phyloP scores from a whole-genome alignment of 306 rosid genomes.

The Malus domestica region ASM211411v1 NC_041792.1:19391407-19391906 shows the following conservation, averaged over 20 bases:
- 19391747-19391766: neutral
- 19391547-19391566: constrained; percentile 1
- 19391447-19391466: constrained; percentile 14
- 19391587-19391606: neutral
- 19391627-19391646: constrained; percentile 2
- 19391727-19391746: constrained; percentile 42
- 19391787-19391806: neutral
- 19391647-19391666: constrained; percentile 1
- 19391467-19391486: constrained; percentile 8
- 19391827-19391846: neutral
- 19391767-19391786: neutral
- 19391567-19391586: constrained; percentile 8
- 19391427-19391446: constrained; percentile 16
- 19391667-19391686: constrained; percentile 42
- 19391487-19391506: constrained; percentile 33
- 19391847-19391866: neutral
- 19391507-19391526: constrained; percentile 33
- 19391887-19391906: neutral
- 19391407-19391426: constrained; percentile 12
- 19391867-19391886: neutral
- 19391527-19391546: constrained; percentile 10
- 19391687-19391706: constrained; percentile 67
- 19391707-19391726: constrained; percentile 48
- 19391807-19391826: neutral
- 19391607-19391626: neutral